Evolutionary conservation across 2,329 filamentous ascomycete species (phyloP).

Genomic region (Cytospora piceicola): DNA sequence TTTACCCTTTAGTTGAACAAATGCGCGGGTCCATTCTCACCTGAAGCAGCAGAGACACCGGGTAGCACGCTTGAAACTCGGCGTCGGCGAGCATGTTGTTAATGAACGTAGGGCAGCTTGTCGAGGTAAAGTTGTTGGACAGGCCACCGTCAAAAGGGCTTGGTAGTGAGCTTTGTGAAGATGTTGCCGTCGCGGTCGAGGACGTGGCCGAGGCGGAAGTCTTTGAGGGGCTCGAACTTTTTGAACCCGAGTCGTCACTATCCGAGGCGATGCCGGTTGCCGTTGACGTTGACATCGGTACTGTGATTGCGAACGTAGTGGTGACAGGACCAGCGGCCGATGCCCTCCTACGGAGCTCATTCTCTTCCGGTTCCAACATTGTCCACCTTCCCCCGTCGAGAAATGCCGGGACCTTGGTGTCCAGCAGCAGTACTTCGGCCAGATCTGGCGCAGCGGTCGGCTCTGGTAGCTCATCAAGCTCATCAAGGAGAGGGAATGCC

Average conservation of each 20-base stretch:
- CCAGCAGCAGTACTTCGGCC: constrained; percentile 42
- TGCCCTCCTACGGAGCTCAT: constrained; percentile 34
- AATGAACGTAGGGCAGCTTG: constrained; percentile 70
- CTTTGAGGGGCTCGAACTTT: background rate
- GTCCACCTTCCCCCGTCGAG: constrained; percentile 42
- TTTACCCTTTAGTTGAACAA: background rate
- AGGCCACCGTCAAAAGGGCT: constrained; percentile 69
- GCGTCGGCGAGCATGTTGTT: constrained; percentile 65
- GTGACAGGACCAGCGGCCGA: constrained; percentile 14
- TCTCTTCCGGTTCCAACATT: constrained; percentile 43
- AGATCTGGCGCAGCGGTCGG: constrained; percentile 36
- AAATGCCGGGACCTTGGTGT: constrained; percentile 42
- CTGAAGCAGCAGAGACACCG: constrained; percentile 82
- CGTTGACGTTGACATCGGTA: constrained; percentile 32
- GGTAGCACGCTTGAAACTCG: constrained; percentile 75
- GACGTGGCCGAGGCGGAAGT: constrained; percentile 34
- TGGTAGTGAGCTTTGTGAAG: constrained; percentile 53
- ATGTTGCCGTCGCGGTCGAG: constrained; percentile 36
- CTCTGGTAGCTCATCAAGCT: constrained; percentile 31
- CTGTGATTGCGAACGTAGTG: constrained; percentile 29
- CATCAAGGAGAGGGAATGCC: constrained; percentile 31
- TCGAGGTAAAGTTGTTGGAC: constrained; percentile 62
- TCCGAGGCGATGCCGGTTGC: constrained; percentile 39
- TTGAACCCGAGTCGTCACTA: constrained; percentile 2
- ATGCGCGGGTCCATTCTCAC: constrained; percentile 48